A percentile compares a stretch with the other conserved stretches of the same genome.
Evolutionary conservation across 345 rosid genomes (phyloP).

Genomic region (Diplotaxis tenuifolia): DNA sequence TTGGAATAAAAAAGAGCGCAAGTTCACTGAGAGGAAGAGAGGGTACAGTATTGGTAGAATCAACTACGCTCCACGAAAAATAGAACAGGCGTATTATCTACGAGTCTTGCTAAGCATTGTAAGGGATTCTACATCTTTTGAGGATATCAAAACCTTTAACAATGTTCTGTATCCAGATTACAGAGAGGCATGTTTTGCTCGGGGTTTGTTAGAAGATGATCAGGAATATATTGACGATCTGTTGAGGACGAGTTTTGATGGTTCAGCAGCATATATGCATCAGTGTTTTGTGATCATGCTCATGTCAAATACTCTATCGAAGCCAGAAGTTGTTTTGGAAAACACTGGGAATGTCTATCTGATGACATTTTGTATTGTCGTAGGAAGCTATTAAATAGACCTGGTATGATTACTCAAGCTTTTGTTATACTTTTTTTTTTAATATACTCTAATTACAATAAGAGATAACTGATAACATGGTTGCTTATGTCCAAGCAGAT

Average conservation of each 20-base stretch:
- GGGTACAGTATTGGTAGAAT: background rate
- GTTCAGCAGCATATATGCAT: background rate
- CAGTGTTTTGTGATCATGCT: background rate
- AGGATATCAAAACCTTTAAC: background rate
- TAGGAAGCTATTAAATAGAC: background rate
- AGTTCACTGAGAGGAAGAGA: background rate
- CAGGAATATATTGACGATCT: background rate
- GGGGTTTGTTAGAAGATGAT: background rate
- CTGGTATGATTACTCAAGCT: background rate
- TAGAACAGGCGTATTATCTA: background rate
- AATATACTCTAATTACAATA: too few relatives aligned
- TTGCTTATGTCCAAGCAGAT: too few relatives aligned
- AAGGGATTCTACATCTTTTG: background rate
- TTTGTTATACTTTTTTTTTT: too few relatives aligned
- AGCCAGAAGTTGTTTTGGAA: background rate
- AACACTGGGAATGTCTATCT: background rate
- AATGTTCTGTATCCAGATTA: background rate
- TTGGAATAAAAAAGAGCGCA: background rate
- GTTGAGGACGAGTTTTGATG: background rate
- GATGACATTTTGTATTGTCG: background rate
- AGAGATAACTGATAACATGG: too few relatives aligned
- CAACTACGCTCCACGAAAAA: background rate
- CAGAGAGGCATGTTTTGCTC: background rate
- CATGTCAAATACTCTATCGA: background rate
- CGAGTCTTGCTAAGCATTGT: background rate